Percentiles rank a stretch among this genome's conserved stretches.
Conservation (phyloP, 805 yeast genomes). For the Candida nonsorbophila region DNA sequence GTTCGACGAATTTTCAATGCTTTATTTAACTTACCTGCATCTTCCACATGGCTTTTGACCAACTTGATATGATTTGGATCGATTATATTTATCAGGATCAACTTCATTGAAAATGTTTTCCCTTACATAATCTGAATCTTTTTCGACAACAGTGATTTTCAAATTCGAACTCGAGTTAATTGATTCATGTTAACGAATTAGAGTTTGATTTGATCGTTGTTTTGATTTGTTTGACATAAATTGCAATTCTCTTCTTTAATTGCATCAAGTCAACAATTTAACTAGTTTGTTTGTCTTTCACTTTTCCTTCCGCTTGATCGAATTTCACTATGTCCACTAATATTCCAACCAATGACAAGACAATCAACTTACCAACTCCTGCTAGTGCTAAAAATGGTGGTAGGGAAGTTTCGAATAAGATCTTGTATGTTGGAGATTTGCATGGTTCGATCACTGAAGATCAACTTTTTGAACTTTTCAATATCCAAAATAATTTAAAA, state of each 20-base stretch:
- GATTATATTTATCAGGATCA: too few relatives aligned
- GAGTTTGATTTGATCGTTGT: too few relatives aligned
- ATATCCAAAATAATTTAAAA: slow-evolving; percentile 55
- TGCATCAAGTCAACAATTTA: neutral
- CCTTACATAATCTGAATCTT: too few relatives aligned
- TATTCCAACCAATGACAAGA: slow-evolving; percentile 1
- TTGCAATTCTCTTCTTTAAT: neutral
- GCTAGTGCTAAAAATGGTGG: slow-evolving; percentile 81
- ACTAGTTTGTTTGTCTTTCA: neutral
- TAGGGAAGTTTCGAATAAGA: slow-evolving; percentile 67
- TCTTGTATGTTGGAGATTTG: slow-evolving; percentile 73
- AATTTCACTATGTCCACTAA: neutral
- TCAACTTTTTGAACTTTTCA: slow-evolving; percentile 54
- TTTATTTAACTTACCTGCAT: slow-evolving; percentile 1
- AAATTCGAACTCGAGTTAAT: too few relatives aligned
- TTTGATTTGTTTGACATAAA: too few relatives aligned
- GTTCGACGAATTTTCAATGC: slow-evolving; percentile 2
- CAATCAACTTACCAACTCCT: slow-evolving; percentile 21
- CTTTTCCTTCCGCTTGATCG: slow-evolving; percentile 2
- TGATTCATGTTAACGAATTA: too few relatives aligned
- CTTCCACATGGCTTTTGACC: slow-evolving; percentile 3
- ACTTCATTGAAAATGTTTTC: too few relatives aligned
- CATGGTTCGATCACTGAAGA: slow-evolving; percentile 64
- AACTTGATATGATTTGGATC: slow-evolving; percentile 1
- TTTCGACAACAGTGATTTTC: too few relatives aligned